These are phyloP conservation scores for Aspergillus candidus DNA, from an alignment of 2,329 filamentous ascomycete genomes.

Conservation along the genomic window DNA sequence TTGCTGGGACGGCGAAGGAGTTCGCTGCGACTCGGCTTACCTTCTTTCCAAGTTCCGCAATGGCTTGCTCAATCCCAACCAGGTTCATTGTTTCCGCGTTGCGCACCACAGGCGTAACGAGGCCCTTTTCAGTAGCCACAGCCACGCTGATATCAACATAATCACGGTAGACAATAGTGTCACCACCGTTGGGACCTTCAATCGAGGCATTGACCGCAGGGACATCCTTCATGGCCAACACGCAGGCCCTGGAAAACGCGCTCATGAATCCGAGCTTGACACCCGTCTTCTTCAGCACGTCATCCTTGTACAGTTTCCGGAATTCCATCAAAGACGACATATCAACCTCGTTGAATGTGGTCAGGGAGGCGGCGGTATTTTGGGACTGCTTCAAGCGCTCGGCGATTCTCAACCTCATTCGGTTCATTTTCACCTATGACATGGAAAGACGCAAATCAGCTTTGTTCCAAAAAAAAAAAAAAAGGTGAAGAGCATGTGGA, in stretches of 20 bases:
- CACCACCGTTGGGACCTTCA: constrained; percentile 87
- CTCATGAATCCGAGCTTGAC: constrained; percentile 99
- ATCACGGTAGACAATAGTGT: constrained; percentile 96
- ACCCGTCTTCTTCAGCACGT: constrained; percentile 88
- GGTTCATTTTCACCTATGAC: constrained; percentile 94
- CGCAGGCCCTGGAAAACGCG: constrained; percentile 83
- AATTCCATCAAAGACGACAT: constrained; percentile 98
- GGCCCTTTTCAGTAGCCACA: constrained; percentile 93
- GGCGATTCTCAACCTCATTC: constrained; percentile 94
- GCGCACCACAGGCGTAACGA: constrained; percentile 92
- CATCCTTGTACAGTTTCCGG: constrained; percentile 95
- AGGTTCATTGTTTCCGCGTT: constrained; percentile 87
- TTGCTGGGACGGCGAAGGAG: too few species aligned
- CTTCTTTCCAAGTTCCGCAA: constrained; percentile 95
- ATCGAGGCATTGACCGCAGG: constrained; percentile 95
- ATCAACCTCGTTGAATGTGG: constrained; percentile 98
- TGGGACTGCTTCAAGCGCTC: constrained; percentile 99
- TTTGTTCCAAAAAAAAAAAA: not conserved
- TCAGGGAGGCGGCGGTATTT: constrained; percentile 93
- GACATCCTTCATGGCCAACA: constrained; percentile 91
- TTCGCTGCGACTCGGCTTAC: constrained; percentile 37
- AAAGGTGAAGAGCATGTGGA: not conserved
- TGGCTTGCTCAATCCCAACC: constrained; percentile 80
- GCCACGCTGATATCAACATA: constrained; percentile 98
- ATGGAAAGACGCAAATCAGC: constrained; percentile 4